These are phyloP conservation scores for Musa acuminata DNA, from an alignment of 176 grass and related monocot species.

Conservation along the genomic window DNA sequence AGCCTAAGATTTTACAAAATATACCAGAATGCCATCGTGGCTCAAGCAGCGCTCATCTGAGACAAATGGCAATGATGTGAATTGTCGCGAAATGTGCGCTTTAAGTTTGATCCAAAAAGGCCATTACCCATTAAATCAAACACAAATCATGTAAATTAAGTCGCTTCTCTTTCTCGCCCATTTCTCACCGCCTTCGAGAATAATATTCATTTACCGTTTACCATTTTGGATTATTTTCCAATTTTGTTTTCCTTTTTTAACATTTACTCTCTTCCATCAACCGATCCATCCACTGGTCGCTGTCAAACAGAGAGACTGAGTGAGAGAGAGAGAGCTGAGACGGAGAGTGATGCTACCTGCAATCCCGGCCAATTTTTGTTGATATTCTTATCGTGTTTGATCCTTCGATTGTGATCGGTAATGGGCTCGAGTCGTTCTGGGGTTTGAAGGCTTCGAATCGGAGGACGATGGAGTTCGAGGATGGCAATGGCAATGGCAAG, in stretches of 20 bases:
- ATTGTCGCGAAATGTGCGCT: background rate
- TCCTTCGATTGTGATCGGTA: background rate
- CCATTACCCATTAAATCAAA: background rate
- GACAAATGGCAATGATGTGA: background rate
- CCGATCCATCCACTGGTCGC: background rate
- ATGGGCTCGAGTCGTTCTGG: background rate
- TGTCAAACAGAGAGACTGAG: background rate
- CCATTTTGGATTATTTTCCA: too few species aligned
- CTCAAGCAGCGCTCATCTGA: background rate
- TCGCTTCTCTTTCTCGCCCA: too few species aligned
- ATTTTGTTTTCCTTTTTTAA: too few species aligned
- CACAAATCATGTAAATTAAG: background rate
- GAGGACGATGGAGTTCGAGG: slow-evolving; percentile 43
- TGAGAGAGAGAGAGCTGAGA: background rate
- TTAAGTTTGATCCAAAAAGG: background rate
- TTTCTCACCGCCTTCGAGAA: too few species aligned
- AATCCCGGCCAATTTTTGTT: background rate
- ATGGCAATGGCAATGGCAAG: slow-evolving; percentile 29
- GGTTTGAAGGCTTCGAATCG: background rate
- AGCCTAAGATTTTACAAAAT: background rate
- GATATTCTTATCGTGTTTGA: background rate
- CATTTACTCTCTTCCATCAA: background rate
- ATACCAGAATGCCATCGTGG: background rate
- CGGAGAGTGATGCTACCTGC: background rate
- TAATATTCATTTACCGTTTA: too few species aligned